Conservation (phyloP, 352 stramenopile genomes). For the Pythium grandisporangium region DNA sequence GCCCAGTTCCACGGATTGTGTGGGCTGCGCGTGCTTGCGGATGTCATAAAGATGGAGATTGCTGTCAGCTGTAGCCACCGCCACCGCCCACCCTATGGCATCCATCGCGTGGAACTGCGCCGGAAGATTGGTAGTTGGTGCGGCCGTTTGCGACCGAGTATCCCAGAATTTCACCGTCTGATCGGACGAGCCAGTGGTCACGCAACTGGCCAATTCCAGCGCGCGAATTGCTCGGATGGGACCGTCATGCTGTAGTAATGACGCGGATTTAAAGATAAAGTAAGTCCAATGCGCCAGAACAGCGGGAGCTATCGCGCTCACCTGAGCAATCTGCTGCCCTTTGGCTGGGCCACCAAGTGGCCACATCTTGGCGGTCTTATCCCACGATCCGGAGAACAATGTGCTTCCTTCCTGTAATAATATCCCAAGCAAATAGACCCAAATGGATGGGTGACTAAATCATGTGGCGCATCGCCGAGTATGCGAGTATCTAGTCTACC, state of each 20-base stretch:
- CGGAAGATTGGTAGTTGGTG: conserved; percentile 85
- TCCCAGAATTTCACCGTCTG: conserved; percentile 97
- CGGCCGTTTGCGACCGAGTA: conserved; percentile 81
- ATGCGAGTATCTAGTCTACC: too few relatives aligned
- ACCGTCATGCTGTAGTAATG: conserved; percentile 88
- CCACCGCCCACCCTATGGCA: conserved; percentile 86
- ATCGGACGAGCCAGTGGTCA: conserved; percentile 93
- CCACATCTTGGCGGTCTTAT: conserved; percentile 97
- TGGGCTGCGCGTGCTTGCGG: conserved; percentile 79
- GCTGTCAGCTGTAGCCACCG: conserved; percentile 91
- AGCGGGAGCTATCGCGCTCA: too few relatives aligned
- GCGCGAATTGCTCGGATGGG: conserved; percentile 86
- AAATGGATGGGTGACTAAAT: too few relatives aligned
- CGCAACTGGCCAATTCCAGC: conserved; percentile 78
- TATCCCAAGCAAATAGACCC: background rate
- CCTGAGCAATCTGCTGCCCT: conserved; percentile 71
- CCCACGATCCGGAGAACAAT: conserved; percentile 89
- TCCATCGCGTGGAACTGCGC: conserved; percentile 95
- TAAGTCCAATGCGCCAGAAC: too few relatives aligned
- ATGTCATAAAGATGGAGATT: conserved; percentile 86
- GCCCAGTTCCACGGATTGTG: too few relatives aligned
- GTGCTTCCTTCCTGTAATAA: conserved; percentile 88
- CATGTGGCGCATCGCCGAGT: too few relatives aligned
- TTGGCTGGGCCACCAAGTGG: conserved; percentile 67
- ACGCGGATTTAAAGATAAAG: too few relatives aligned